These are phyloP conservation scores for Microthlaspi erraticum DNA, from an alignment of 345 rosid species.

Conservation along the genomic window DNA sequence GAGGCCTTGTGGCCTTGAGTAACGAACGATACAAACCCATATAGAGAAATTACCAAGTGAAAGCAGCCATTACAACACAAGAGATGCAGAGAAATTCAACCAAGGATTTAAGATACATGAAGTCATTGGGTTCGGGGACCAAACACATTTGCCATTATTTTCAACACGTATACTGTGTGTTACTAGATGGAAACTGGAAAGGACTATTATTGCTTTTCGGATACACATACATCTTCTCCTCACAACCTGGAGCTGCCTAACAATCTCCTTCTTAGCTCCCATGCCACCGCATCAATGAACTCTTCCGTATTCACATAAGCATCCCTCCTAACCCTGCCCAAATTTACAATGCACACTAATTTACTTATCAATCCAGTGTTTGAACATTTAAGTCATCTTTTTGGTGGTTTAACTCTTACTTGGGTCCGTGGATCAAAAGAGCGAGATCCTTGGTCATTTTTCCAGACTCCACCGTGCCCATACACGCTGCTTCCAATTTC, in stretches of 20 bases:
- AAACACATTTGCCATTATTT: constrained; percentile 4
- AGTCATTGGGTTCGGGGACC: not conserved
- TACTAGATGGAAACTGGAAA: not conserved
- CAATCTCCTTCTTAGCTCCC: constrained; percentile 58
- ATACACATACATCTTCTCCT: constrained; percentile 12
- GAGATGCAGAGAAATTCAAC: not conserved
- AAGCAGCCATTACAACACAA: not conserved
- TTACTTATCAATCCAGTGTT: not conserved
- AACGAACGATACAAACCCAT: no score
- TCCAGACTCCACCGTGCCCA: constrained; percentile 70
- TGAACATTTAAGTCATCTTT: not conserved
- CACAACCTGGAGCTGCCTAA: constrained; percentile 51
- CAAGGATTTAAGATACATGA: not conserved
- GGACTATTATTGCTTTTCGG: constrained; percentile 7
- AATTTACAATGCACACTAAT: not conserved
- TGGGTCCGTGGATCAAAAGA: constrained; percentile 65
- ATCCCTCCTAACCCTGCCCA: constrained; percentile 56
- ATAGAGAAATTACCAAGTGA: not conserved
- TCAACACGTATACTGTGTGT: not conserved
- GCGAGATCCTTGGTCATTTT: constrained; percentile 93
- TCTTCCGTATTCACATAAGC: constrained; percentile 68
- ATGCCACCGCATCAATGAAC: constrained; percentile 76
- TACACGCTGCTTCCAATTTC: constrained; percentile 78
- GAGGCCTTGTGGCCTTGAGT: no score
- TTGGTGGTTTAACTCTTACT: constrained; percentile 43